Percentiles rank a stretch among this genome's conserved stretches.
phyloP scores from a whole-genome alignment of 495 filamentous ascomycete species.

The Neurospora hispaniola region DNA sequence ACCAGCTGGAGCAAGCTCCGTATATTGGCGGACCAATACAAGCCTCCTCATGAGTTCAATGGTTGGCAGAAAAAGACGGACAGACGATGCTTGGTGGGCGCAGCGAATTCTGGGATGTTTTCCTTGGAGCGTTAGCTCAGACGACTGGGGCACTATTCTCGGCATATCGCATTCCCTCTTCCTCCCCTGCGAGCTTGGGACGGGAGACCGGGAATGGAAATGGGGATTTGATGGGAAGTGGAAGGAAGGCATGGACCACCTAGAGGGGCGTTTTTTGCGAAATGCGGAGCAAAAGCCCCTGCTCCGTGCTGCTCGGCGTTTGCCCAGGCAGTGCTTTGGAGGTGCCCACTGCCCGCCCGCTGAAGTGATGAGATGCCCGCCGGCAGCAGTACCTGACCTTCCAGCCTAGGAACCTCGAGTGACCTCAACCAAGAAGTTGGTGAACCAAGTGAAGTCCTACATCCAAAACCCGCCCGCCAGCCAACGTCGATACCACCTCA shows the following conservation, averaged over 20 bases:
- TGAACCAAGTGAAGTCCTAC: background rate
- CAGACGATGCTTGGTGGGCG: background rate
- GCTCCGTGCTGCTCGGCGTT: background rate
- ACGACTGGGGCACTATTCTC: background rate
- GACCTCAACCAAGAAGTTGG: background rate
- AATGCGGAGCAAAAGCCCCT: slow-evolving; percentile 10
- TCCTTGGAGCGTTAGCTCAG: background rate
- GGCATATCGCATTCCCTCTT: background rate
- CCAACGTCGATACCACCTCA: background rate
- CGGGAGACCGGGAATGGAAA: background rate
- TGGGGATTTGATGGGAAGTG: background rate
- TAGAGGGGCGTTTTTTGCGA: background rate
- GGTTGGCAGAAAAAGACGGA: background rate
- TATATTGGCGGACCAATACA: background rate
- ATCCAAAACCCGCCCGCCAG: background rate
- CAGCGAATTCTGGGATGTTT: background rate
- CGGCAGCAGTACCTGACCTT: background rate
- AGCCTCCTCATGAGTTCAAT: background rate
- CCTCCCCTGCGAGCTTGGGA: background rate
- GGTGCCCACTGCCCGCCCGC: background rate
- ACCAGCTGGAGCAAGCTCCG: background rate
- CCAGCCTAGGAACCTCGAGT: background rate
- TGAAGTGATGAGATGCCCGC: background rate
- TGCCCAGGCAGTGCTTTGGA: background rate
- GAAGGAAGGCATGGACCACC: background rate